Evolutionary conservation across 768 basidiomycete species (phyloP).

Genomic region (Naganishia vaughanmartiniae): DNA sequence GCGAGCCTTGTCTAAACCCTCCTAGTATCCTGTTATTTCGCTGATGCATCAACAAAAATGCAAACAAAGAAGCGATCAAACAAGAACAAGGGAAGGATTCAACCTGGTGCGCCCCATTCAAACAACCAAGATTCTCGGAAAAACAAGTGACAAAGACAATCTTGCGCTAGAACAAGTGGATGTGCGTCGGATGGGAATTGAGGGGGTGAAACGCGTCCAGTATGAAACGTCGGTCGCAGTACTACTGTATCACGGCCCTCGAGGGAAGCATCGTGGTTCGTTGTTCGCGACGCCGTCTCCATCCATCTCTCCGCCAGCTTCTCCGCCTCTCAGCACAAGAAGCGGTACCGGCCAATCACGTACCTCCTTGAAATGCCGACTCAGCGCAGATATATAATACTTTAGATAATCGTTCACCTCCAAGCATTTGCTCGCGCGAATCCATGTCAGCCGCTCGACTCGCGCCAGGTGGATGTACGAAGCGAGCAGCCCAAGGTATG

Average conservation of each 20-base stretch:
- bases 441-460: slow-evolving; percentile 1
- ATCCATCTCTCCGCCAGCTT: background rate
- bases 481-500: background rate
- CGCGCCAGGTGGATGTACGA: background rate
- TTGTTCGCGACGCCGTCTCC: no score
- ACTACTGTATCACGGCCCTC: background rate
- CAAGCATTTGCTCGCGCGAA: background rate
- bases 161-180: background rate
- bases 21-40: no score
- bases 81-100: no score
- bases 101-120: no score
- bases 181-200: no score
- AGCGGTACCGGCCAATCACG: background rate
- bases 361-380: background rate
- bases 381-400: background rate
- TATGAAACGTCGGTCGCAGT: background rate
- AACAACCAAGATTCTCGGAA: no score
- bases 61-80: no score
- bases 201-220: background rate
- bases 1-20: no score
- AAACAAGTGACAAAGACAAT: background rate
- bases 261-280: background rate
- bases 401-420: background rate
- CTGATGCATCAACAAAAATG: no score
- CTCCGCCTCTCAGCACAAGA: background rate